These are phyloP conservation scores for Acanthamoeba sp. DNA, from an alignment of 208 protist genomes.

Conservation along the genomic window DNA sequence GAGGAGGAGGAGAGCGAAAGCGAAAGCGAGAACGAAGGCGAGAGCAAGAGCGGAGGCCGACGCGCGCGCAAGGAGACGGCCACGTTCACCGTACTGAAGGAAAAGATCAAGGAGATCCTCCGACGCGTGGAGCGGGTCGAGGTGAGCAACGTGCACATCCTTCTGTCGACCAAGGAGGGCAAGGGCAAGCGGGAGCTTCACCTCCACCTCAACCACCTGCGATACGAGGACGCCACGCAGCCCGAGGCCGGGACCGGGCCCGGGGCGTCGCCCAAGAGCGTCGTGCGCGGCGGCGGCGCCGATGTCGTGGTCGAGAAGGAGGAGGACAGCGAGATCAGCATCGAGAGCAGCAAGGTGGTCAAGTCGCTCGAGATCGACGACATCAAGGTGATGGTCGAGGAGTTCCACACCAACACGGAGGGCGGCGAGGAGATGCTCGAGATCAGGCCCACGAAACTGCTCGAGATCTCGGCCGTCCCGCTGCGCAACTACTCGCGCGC, in stretches of 20 bases:
- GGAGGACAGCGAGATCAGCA: neutral
- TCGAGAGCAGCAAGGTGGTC: neutral
- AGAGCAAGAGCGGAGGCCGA: neutral
- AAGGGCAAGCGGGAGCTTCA: constrained; percentile 42
- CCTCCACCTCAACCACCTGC: constrained; percentile 45
- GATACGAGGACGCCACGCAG: constrained; percentile 27
- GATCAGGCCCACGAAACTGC: constrained; percentile 3
- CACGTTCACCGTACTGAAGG: constrained; percentile 21
- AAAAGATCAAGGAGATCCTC: constrained; percentile 41
- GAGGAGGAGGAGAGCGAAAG: neutral
- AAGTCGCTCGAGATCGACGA: constrained; percentile 23
- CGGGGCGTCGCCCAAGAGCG: neutral
- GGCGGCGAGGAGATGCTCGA: neutral
- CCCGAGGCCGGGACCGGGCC: neutral
- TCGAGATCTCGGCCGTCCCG: neutral
- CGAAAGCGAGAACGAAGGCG: neutral
- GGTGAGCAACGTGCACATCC: constrained; percentile 29
- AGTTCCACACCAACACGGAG: neutral
- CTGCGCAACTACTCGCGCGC: neutral
- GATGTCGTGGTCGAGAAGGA: neutral
- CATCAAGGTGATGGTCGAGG: constrained; percentile 39
- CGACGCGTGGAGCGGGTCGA: constrained; percentile 30
- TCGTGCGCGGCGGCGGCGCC: neutral
- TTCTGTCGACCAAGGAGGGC: neutral
- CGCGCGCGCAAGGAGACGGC: neutral